These are phyloP conservation scores for Puccinia horiana DNA, from an alignment of 1,284 basidiomycete genomes.

Conservation along the genomic window DNA sequence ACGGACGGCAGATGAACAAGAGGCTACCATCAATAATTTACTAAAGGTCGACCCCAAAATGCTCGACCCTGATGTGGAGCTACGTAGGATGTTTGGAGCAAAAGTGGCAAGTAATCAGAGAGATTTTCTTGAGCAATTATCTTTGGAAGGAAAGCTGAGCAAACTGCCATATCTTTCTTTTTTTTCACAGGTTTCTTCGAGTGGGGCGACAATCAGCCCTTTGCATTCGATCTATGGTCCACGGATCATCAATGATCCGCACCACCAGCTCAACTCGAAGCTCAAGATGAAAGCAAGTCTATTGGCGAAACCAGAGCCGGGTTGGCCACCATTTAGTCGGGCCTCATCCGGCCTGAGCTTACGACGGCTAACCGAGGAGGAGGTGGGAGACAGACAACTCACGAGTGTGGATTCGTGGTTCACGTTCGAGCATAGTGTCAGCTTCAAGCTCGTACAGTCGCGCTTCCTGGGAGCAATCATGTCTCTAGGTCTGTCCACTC, in stretches of 20 bases:
- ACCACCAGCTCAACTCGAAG: conserved; percentile 52
- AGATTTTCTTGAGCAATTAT: not conserved
- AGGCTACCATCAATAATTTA: conserved; percentile 61
- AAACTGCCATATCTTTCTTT: not conserved
- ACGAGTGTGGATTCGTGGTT: conserved; percentile 22
- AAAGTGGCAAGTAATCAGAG: conserved; percentile 68
- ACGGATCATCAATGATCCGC: conserved; percentile 54
- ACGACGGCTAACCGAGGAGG: not conserved
- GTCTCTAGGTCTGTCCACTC: conserved; percentile 26
- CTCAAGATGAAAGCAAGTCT: conserved; percentile 52
- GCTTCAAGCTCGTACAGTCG: conserved; percentile 39
- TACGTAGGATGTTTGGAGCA: conserved; percentile 86
- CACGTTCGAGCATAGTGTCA: conserved; percentile 30
- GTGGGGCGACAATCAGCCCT: not conserved
- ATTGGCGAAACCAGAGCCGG: conserved; percentile 56
- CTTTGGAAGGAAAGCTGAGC: not conserved
- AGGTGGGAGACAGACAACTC: not conserved
- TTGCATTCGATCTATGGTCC: conserved; percentile 49
- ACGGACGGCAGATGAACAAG: not conserved
- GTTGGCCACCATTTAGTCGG: conserved; percentile 59
- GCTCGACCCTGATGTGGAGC: conserved; percentile 81
- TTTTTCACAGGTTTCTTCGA: conserved; percentile 12
- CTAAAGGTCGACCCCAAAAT: conserved; percentile 74
- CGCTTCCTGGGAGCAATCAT: conserved; percentile 34
- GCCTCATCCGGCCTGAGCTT: conserved; percentile 22